Conservation (phyloP, 768 basidiomycete species). For the Floccularia luteovirens region DNA sequence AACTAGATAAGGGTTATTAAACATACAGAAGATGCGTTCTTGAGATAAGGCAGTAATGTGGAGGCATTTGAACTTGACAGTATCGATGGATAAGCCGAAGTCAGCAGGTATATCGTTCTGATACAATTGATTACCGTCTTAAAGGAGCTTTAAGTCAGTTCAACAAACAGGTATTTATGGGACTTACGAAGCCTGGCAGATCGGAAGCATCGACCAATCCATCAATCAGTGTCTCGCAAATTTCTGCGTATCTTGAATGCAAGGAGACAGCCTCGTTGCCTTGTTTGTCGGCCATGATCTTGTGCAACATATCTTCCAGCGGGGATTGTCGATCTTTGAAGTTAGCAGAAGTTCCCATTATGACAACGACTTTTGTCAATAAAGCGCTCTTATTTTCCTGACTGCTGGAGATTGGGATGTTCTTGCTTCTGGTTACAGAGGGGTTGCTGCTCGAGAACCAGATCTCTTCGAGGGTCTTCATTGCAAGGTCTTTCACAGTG, state of each 20-base stretch:
- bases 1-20: background rate
- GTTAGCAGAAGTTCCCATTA: slow-evolving; percentile 79
- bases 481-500: slow-evolving; percentile 86
- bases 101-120: slow-evolving; percentile 77
- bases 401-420: slow-evolving; percentile 12
- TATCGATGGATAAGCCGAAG: slow-evolving; percentile 74
- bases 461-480: slow-evolving; percentile 85
- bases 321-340: slow-evolving; percentile 82
- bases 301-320: slow-evolving; percentile 78
- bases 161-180: background rate
- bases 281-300: slow-evolving; percentile 72
- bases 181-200: slow-evolving; percentile 66
- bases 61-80: slow-evolving; percentile 81
- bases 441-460: slow-evolving; percentile 60
- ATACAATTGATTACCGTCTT: slow-evolving; percentile 83
- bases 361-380: slow-evolving; percentile 63
- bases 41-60: slow-evolving; percentile 85
- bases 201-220: slow-evolving; percentile 83
- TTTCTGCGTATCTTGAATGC: slow-evolving; percentile 66
- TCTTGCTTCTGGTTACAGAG: slow-evolving; percentile 29
- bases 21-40: slow-evolving; percentile 69
- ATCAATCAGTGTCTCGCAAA: slow-evolving; percentile 83
- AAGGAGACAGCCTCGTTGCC: slow-evolving; percentile 43
- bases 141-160: slow-evolving; percentile 2
- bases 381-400: slow-evolving; percentile 46